Evolutionary conservation across 306 rosid genomes (phyloP), one percentile per base, ranked within the genome.

Genomic region (Quercus cerris): DNA sequence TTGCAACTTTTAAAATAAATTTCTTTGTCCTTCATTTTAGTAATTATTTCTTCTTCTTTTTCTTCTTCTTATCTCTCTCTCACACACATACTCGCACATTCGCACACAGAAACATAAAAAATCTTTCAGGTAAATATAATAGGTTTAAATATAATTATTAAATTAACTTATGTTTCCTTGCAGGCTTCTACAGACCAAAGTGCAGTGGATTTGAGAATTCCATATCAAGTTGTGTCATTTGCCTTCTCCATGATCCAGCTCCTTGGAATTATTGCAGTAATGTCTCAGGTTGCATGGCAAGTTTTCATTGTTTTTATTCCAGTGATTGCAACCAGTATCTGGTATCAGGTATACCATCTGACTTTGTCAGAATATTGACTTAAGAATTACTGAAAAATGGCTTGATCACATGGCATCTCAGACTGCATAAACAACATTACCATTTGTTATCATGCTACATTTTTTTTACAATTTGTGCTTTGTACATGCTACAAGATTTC

Each of bases 101-200:
- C 1, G 10, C 25, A 57, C 10, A 57, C 1, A 46, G 54, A 11
- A 10, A 46, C 14, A 46, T 12, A 28, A n/a, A 6, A 23, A 9
- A 9, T 46, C 4, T 46, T 46, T 46, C 15, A 57, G 3, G 20
- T 57, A n/a, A 8, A 4, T 31, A 68, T 23, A 33, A 33, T 15
- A 41, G 8, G 6, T 1, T 30, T 6, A 15, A 17, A 69, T 51
- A 46, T 3, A 54, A 4, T 17, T 44, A n/a, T 23, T 46, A 28
- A n/a, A 5, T 49, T 19, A 46, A 72, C 4, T 30, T 12, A 18
- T 38, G n/a, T 77, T 80, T 72, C 62, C 28, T 64, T 83, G 71
- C 85, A 86, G 85, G 89, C 89, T 82, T 88, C 91, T 30, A 84
- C 91, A 2, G 89, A 88, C 74, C 89, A 88, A 77, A 88, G 82